These are phyloP conservation scores for Coffea canephora DNA, from an alignment of 257 asterid genomes.

Conservation along the genomic window DNA sequence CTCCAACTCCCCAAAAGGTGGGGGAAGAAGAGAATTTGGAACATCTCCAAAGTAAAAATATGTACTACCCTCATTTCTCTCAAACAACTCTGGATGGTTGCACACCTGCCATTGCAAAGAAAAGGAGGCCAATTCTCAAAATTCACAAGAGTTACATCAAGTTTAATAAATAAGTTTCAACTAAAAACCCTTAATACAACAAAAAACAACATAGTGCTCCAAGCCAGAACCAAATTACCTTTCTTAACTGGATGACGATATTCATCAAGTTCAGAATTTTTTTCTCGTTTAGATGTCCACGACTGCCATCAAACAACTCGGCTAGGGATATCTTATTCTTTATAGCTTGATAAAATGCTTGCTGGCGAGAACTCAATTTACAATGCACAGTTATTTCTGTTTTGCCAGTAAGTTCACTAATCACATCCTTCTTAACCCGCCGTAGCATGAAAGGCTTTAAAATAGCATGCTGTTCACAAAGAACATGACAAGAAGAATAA, in stretches of 20 bases:
- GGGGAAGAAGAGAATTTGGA: slow-evolving; percentile 76
- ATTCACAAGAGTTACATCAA: not conserved
- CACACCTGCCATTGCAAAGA: slow-evolving; percentile 61
- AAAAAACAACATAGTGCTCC: slow-evolving; percentile 16
- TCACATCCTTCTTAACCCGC: slow-evolving; percentile 93
- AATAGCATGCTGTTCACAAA: slow-evolving; percentile 80
- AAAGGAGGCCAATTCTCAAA: slow-evolving; percentile 1
- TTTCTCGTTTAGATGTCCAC: slow-evolving; percentile 96
- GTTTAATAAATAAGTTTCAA: not conserved
- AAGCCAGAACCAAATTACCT: slow-evolving; percentile 47
- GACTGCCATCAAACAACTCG: slow-evolving; percentile 87
- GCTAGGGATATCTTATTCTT: slow-evolving; percentile 94
- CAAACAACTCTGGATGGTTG: slow-evolving; percentile 98
- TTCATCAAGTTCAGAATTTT: slow-evolving; percentile 91
- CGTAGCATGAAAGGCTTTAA: slow-evolving; percentile 97
- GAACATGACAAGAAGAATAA: slow-evolving; percentile 8
- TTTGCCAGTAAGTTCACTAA: slow-evolving; percentile 90
- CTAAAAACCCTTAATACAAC: not conserved
- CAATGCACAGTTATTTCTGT: slow-evolving; percentile 89
- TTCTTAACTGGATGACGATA: slow-evolving; percentile 96
- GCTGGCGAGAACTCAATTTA: slow-evolving; percentile 90
- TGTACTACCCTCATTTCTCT: slow-evolving; percentile 95
- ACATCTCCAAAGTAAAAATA: slow-evolving; percentile 84
- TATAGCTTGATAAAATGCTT: slow-evolving; percentile 95
- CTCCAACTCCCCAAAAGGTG: slow-evolving; percentile 92